These are phyloP conservation scores for Musa beccarii DNA, from an alignment of 176 grass and related monocot species.

Conservation along the genomic window DNA sequence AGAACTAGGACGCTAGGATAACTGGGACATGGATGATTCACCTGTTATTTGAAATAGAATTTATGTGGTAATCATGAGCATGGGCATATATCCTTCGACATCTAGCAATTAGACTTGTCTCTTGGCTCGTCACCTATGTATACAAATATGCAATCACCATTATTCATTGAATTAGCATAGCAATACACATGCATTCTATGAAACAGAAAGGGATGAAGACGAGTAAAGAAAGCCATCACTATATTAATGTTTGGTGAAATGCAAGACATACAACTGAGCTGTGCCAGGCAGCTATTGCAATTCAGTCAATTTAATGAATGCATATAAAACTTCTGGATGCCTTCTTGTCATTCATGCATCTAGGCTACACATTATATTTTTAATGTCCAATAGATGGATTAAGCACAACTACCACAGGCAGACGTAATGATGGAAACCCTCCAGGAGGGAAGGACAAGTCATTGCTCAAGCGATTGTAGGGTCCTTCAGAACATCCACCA, in stretches of 20 bases:
- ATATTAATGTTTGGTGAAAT: no score
- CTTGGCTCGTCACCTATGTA: constrained; percentile 64
- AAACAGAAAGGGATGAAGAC: background rate
- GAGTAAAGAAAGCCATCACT: background rate
- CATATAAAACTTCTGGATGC: background rate
- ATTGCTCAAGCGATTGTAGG: constrained; percentile 3
- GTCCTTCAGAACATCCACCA: constrained; percentile 28
- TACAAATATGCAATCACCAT: constrained; percentile 17
- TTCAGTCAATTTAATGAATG: background rate
- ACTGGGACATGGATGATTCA: constrained; percentile 2
- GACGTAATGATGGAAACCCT: constrained; percentile 41
- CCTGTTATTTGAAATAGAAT: constrained; percentile 99
- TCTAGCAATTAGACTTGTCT: constrained; percentile 61
- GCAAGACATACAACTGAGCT: no score
- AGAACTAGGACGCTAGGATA: background rate
- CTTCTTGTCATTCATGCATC: background rate
- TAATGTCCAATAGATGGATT: constrained; percentile 22
- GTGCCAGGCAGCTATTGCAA: background rate
- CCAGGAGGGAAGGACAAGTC: constrained; percentile 26
- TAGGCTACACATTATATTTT: constrained; percentile 6
- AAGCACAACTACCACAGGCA: constrained; percentile 86
- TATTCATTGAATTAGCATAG: background rate
- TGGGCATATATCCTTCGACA: constrained; percentile 86
- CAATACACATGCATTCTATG: background rate
- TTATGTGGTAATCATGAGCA: constrained; percentile 99